These are phyloP conservation scores for Chaetomidium leptoderma DNA, from an alignment of 495 filamentous ascomycete genomes.

Conservation along the genomic window DNA sequence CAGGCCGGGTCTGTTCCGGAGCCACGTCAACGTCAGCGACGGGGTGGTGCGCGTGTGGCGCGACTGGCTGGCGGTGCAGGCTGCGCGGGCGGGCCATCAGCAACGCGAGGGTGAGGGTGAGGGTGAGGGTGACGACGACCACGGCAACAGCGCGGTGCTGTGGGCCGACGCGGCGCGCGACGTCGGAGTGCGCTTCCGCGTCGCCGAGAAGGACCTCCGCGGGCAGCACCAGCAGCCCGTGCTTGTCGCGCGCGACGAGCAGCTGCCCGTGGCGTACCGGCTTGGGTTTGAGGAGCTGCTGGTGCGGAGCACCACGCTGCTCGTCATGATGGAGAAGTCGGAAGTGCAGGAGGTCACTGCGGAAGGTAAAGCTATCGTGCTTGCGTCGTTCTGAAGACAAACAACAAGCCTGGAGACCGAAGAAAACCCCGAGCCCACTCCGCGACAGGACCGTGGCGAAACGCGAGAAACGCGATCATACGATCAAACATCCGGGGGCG, in stretches of 20 bases:
- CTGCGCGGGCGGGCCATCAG: neutral
- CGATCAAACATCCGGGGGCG: neutral
- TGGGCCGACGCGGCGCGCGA: conserved; percentile 55
- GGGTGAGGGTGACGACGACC: neutral
- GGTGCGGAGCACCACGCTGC: conserved; percentile 55
- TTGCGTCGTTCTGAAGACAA: conserved; percentile 47
- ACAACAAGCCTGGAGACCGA: too few species aligned
- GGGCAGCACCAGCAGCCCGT: conserved; percentile 37
- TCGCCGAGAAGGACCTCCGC: conserved; percentile 35
- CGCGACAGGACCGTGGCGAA: neutral
- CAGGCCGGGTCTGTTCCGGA: conserved; percentile 53
- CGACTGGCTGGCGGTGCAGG: conserved; percentile 58
- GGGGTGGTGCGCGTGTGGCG: conserved; percentile 63
- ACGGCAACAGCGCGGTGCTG: conserved; percentile 34
- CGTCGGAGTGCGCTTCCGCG: conserved; percentile 56
- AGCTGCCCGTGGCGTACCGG: conserved; percentile 55
- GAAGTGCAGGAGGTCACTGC: conserved; percentile 46
- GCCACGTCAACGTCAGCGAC: conserved; percentile 59
- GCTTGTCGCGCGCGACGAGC: conserved; percentile 51
- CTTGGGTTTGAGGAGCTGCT: conserved; percentile 60
- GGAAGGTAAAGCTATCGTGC: conserved; percentile 57
- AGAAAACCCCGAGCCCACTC: neutral
- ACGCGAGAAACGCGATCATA: neutral
- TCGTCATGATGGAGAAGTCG: conserved; percentile 55
- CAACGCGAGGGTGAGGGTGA: conserved; percentile 13